Evolutionary conservation across 768 basidiomycete genomes (phyloP).

Genomic region (Russula sp.): DNA sequence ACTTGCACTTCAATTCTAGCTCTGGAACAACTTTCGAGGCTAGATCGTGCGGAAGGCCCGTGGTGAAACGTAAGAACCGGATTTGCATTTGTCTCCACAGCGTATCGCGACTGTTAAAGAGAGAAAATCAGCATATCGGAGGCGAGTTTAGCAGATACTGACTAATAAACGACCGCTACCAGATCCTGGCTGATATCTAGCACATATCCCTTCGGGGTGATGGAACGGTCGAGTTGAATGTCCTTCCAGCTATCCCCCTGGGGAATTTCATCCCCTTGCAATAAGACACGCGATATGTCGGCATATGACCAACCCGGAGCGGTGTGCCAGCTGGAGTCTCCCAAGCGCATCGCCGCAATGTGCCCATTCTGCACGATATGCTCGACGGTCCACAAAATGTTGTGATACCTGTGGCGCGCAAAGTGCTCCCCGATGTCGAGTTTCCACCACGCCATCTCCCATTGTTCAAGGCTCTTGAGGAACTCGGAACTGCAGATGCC

Average conservation of each 20-base stretch:
- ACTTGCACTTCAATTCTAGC: conserved; percentile 15
- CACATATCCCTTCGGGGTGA: conserved; percentile 19
- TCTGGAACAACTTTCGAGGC: neutral
- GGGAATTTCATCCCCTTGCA: neutral
- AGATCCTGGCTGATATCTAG: conserved; percentile 18
- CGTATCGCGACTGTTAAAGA: conserved; percentile 5
- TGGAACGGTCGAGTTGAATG: conserved; percentile 10
- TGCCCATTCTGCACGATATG: conserved; percentile 15
- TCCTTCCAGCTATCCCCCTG: conserved; percentile 6
- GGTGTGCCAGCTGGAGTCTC: conserved; percentile 17
- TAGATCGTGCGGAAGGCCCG: conserved; percentile 3
- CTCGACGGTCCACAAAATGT: conserved; percentile 18
- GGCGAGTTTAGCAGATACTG: neutral
- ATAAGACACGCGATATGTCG: conserved; percentile 1
- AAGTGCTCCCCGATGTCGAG: conserved; percentile 18
- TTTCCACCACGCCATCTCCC: conserved; percentile 18
- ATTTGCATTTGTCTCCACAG: conserved; percentile 9
- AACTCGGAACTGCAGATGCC: conserved; percentile 13
- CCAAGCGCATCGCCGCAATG: conserved; percentile 17
- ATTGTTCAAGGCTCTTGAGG: conserved; percentile 5
- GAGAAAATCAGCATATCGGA: neutral
- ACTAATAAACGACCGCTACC: conserved; percentile 13
- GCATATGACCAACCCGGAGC: conserved; percentile 20
- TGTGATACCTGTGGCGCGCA: conserved; percentile 16
- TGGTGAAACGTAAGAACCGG: conserved; percentile 11